These are phyloP conservation scores for Amesomyces nigricolor DNA, from an alignment of 2,329 filamentous ascomycete species.

Conservation along the genomic window DNA sequence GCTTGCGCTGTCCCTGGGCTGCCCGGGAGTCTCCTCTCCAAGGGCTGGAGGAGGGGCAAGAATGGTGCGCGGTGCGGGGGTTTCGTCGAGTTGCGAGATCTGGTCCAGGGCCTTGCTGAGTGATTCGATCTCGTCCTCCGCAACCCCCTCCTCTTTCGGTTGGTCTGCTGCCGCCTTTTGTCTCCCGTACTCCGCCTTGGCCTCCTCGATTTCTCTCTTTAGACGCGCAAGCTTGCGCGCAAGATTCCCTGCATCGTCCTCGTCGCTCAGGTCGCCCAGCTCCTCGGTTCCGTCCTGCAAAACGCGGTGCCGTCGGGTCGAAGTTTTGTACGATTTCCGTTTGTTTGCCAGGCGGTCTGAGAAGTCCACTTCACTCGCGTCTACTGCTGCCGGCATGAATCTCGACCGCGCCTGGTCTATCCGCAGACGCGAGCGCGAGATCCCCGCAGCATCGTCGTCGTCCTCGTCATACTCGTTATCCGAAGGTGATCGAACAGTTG, in stretches of 20 bases:
- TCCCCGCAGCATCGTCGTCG: constrained; percentile 58
- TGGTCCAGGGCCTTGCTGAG: constrained; percentile 68
- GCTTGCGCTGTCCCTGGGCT: constrained; percentile 38
- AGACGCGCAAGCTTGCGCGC: constrained; percentile 76
- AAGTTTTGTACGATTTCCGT: constrained; percentile 75
- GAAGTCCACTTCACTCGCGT: constrained; percentile 76
- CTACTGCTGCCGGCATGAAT: constrained; percentile 70
- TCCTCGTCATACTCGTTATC: constrained; percentile 59
- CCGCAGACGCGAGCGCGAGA: constrained; percentile 71
- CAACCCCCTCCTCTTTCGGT: constrained; percentile 35
- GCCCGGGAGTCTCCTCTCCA: constrained; percentile 21
- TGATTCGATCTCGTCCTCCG: constrained; percentile 54
- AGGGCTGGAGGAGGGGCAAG: constrained; percentile 21
- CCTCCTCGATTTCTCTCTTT: constrained; percentile 73
- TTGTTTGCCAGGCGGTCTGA: constrained; percentile 82
- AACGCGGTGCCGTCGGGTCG: constrained; percentile 58
- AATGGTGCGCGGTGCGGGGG: constrained; percentile 26
- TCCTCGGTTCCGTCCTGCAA: constrained; percentile 60
- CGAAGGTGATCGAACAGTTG: constrained; percentile 50
- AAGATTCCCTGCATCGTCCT: constrained; percentile 64
- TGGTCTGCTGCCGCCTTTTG: constrained; percentile 43
- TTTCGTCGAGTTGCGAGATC: constrained; percentile 41
- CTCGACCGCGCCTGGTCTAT: constrained; percentile 72
- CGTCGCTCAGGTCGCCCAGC: constrained; percentile 70
- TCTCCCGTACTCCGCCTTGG: constrained; percentile 57